A percentile compares a stretch with the other conserved stretches of the same genome.
Evolutionary conservation across 768 basidiomycete genomes (phyloP).

Genomic region (Rhodotorula paludigena): DNA sequence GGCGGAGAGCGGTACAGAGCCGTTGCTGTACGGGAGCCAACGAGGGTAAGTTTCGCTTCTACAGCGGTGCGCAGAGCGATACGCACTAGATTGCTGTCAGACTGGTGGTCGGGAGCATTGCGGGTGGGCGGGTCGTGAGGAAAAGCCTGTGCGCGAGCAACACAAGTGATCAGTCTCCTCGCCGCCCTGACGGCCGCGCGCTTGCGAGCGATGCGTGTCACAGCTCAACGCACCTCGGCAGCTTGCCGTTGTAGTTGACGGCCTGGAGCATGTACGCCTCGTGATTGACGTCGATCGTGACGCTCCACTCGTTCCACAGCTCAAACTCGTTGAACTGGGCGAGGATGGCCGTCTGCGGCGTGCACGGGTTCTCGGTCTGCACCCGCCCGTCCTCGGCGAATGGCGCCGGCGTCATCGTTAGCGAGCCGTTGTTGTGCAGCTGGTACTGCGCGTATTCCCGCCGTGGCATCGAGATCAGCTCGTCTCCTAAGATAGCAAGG

Average conservation of each 20-base stretch:
- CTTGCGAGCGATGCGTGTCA: background rate
- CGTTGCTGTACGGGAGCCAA: background rate
- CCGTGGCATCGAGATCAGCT: background rate
- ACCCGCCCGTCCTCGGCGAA: slow-evolving; percentile 78
- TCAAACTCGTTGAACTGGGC: slow-evolving; percentile 75
- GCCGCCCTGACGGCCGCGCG: background rate
- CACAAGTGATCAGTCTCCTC: too few species aligned
- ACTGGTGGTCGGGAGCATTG: slow-evolving; percentile 36
- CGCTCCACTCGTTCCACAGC: slow-evolving; percentile 61
- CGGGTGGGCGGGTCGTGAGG: slow-evolving; percentile 41
- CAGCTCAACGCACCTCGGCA: slow-evolving; percentile 53
- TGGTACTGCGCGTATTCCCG: slow-evolving; percentile 52
- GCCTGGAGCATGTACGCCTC: slow-evolving; percentile 64
- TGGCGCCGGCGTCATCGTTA: slow-evolving; percentile 62
- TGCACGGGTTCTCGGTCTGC: slow-evolving; percentile 91
- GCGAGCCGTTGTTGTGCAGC: slow-evolving; percentile 64
- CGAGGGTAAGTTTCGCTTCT: background rate
- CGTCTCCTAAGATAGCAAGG: background rate
- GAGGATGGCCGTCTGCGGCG: slow-evolving; percentile 79
- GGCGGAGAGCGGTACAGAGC: background rate
- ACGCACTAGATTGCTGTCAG: slow-evolving; percentile 28
- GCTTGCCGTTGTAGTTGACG: slow-evolving; percentile 72
- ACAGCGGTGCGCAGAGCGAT: background rate
- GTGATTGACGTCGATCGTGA: slow-evolving; percentile 58
- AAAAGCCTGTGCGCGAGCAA: slow-evolving; percentile 39